phyloP scores from a whole-genome alignment of 2,329 filamentous ascomycete genomes.

The Ascochyta koolunga region DNA sequence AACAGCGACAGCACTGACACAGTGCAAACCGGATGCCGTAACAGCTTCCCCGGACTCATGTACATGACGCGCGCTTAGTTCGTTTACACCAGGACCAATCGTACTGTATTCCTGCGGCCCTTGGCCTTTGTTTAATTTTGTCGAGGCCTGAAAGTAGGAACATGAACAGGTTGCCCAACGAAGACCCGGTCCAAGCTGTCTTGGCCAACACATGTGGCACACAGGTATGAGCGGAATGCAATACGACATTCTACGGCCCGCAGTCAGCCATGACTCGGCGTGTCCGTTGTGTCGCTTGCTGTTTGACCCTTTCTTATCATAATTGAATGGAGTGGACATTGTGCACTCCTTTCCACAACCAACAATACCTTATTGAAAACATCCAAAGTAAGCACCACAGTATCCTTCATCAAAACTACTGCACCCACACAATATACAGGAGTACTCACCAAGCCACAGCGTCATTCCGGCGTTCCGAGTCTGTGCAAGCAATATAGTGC shows the following conservation, averaged over 20 bases:
- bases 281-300: not conserved
- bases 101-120: conserved; percentile 1
- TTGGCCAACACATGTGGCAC: conserved; percentile 16
- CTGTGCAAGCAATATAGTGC: conserved; percentile 6
- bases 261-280: conserved; percentile 8
- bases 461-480: not conserved
- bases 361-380: not conserved
- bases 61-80: conserved; percentile 9
- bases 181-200: conserved; percentile 8
- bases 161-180: conserved; percentile 3
- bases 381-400: not conserved
- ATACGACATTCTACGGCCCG: conserved; percentile 21
- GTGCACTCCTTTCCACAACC: not conserved
- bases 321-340: not conserved
- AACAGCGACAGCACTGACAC: conserved; percentile 18
- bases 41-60: conserved; percentile 29
- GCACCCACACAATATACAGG: not conserved
- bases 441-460: not conserved
- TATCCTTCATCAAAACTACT: not conserved
- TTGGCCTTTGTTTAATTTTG: conserved; percentile 27
- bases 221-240: conserved; percentile 20
- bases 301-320: not conserved
- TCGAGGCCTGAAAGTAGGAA: not conserved
- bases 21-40: conserved; percentile 23
- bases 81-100: conserved; percentile 2